Evolutionary conservation across 352 stramenopile genomes (phyloP), one percentile per base, ranked within the genome.

Genomic region (Salisapilia sapeloensis): DNA sequence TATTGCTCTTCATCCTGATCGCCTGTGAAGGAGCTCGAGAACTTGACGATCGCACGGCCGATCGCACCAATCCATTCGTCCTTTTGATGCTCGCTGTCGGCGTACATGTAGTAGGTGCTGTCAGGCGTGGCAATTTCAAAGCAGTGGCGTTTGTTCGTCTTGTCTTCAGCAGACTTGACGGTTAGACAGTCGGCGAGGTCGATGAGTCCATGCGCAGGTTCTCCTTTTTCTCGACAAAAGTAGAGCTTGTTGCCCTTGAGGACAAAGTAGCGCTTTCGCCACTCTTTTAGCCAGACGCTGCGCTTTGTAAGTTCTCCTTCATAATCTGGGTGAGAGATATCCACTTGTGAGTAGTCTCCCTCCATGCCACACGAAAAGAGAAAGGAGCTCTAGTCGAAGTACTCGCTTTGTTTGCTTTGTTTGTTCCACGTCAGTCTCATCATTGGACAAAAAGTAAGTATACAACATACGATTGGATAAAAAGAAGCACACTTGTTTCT

Each of bases 21-120:
- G 52, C 85, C 74, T 29, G 84, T 93, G 61, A 96, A 98, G 6
- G 92, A 98, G 46, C 71, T 94, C 6, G 85, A 97, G 61, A 93
- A 96, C 47, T 95, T 92, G 44, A 98, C 93, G 60, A 98, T 98
- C 16, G 92, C 83, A 40, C 91, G 89, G 28, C 93, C 93, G 29
- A 98, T 96, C 29, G 86, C 86, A 23, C 92, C 93, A 44, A 94
- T 94, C 80, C 80, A 94, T 44, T 92, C 76, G 56, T 94, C 75
- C 58, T 92, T 94, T 27, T 89, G 74, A 58, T 90, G 76, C 45
- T 94, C 80, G 40, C 67, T 86, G 48, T 92, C 74, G 18, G 80
- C 80, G 56, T 87, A 90, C 74, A 94, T 92, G 56, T 92, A 93
- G 54, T 82, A 94, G 13, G 77, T 89, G 11, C 61, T 75, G 46